phyloP scores from a whole-genome alignment of 768 basidiomycete species.

The Lactarius vividus region DNA sequence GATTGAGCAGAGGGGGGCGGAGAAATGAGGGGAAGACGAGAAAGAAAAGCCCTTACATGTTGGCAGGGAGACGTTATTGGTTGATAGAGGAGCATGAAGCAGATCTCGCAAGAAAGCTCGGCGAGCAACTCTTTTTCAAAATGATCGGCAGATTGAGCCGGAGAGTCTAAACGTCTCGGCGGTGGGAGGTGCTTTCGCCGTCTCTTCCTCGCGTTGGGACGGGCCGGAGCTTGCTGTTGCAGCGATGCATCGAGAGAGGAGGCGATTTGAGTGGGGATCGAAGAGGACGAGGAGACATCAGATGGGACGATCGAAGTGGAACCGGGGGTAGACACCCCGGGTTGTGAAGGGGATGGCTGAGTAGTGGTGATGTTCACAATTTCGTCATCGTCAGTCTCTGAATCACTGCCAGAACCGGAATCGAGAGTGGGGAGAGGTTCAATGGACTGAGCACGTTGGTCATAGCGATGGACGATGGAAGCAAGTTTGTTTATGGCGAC shows the following conservation, averaged over 20 bases:
- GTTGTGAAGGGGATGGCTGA: conserved; percentile 22
- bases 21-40: conserved; percentile 16
- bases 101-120: conserved; percentile 89
- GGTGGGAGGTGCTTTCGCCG: conserved; percentile 33
- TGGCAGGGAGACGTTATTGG: conserved; percentile 95
- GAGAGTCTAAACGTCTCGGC: conserved; percentile 32
- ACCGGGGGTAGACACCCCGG: conserved; percentile 31
- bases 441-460: conserved; percentile 13
- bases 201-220: conserved; percentile 32
- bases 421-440: conserved; percentile 25
- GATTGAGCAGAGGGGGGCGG: conserved; percentile 1
- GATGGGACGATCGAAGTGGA: conserved; percentile 40
- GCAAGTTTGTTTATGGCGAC: conserved; percentile 59
- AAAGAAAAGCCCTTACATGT: conserved; percentile 57
- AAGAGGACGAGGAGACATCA: conserved; percentile 33
- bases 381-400: conserved; percentile 32
- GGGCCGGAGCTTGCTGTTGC: conserved; percentile 28
- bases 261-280: conserved; percentile 15
- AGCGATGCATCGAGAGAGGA: conserved; percentile 10
- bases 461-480: conserved; percentile 38
- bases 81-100: conserved; percentile 76
- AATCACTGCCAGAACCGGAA: conserved; percentile 32
- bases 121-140: conserved; percentile 62
- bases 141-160: conserved; percentile 34
- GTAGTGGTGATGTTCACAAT: conserved; percentile 28